A percentile compares a stretch with the other conserved stretches of the same genome.
Conservation (phyloP, 2,329 filamentous ascomycete genomes). For the Boeremia lycopersici region DNA sequence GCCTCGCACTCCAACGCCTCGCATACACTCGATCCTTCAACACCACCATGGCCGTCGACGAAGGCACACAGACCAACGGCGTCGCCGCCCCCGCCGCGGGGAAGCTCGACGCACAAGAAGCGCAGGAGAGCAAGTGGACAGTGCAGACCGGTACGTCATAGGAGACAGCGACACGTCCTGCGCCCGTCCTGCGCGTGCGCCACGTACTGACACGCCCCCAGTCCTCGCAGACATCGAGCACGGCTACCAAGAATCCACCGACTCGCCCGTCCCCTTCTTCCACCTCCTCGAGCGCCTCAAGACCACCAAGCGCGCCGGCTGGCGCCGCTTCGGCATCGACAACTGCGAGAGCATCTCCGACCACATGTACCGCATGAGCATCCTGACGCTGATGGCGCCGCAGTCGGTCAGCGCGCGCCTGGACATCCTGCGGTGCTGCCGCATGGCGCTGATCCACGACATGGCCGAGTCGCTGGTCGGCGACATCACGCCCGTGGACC, state of each 20-base stretch:
- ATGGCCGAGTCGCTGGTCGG: conserved; percentile 96
- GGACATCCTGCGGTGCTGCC: conserved; percentile 82
- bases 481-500: conserved; percentile 94
- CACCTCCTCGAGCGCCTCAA: conserved; percentile 93
- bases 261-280: conserved; percentile 87
- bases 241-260: conserved; percentile 63
- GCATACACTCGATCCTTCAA: not conserved
- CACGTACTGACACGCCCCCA: conserved; percentile 30
- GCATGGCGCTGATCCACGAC: conserved; percentile 96
- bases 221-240: conserved; percentile 69
- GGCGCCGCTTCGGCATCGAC: conserved; percentile 82
- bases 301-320: conserved; percentile 95
- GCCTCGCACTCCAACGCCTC: too few species aligned
- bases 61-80: conserved; percentile 51
- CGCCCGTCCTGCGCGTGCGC: not conserved
- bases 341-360: conserved; percentile 89
- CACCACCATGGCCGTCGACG: conserved; percentile 34
- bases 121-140: conserved; percentile 44
- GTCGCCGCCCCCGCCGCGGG: conserved; percentile 45
- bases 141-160: conserved; percentile 54
- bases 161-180: conserved; percentile 37
- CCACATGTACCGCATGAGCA: conserved; percentile 99
- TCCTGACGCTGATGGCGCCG: conserved; percentile 92
- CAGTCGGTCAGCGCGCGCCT: conserved; percentile 71
- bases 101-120: conserved; percentile 38